These are phyloP conservation scores for Polytrichum formosum DNA, from an alignment of 225 moss, liverwort and hornwort genomes.

Conservation along the genomic window DNA sequence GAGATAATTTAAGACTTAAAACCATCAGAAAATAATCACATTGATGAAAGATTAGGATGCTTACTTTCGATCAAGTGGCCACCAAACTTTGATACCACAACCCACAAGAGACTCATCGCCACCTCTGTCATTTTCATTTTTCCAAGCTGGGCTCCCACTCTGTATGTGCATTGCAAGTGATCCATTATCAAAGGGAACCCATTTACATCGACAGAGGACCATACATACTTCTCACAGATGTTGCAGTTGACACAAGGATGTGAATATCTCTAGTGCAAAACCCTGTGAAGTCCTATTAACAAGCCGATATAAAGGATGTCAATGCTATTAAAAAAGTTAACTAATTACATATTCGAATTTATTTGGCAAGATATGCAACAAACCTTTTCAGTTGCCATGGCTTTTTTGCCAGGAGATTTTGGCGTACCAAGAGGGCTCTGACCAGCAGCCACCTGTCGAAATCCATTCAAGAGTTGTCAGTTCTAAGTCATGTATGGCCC, in stretches of 20 bases:
- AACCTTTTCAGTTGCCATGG: conserved; percentile 44
- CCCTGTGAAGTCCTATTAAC: no score
- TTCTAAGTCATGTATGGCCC: background rate
- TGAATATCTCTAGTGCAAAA: no score
- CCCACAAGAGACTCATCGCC: conserved; percentile 80
- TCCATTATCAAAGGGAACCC: background rate
- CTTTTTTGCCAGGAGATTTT: conserved; percentile 46
- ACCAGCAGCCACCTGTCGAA: conserved; percentile 37
- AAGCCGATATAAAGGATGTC: no score
- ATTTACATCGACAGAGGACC: no score
- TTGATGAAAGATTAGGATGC: conserved; percentile 4
- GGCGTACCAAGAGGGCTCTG: conserved; percentile 48
- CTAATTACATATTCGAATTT: no score
- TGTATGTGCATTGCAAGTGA: conserved; percentile 10
- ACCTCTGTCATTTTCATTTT: conserved; percentile 35
- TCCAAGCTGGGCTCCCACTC: conserved; percentile 42
- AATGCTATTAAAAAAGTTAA: no score
- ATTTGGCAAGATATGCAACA: background rate
- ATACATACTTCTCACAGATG: no score
- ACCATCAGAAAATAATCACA: no score
- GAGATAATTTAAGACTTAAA: no score
- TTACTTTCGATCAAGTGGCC: conserved; percentile 95
- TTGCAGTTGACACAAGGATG: no score
- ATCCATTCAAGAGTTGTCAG: conserved; percentile 11
- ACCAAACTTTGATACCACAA: conserved; percentile 83